phyloP scores from a whole-genome alignment of 371 early-diverging fungal genomes.

The Syncephalastrum sp. region DNA sequence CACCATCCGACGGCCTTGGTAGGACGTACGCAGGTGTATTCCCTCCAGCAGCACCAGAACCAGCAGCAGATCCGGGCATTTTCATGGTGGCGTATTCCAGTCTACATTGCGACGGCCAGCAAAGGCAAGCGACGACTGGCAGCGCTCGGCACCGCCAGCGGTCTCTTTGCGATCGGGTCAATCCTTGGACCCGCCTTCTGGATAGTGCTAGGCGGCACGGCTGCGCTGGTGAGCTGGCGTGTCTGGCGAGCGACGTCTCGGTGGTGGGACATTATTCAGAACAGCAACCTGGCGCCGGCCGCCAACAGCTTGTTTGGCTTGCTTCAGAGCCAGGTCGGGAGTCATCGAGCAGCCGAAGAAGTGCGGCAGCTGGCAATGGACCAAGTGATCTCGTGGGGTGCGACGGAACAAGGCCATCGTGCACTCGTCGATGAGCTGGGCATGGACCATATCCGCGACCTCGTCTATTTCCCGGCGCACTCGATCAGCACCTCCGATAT shows the following conservation, averaged over 20 bases:
- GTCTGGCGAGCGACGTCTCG: conserved; percentile 25
- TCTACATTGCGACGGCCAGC: conserved; percentile 23
- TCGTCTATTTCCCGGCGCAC: conserved; percentile 26
- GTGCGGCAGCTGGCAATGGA: conserved; percentile 31
- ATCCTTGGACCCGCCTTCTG: conserved; percentile 35
- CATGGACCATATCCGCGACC: conserved; percentile 25
- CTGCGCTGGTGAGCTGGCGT: conserved; percentile 31
- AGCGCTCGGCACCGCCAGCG: conserved; percentile 21
- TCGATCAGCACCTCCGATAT: conserved; percentile 3
- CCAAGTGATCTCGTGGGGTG: conserved; percentile 24
- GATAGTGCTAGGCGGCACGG: conserved; percentile 32
- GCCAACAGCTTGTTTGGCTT: conserved; percentile 5
- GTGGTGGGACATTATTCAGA: conserved; percentile 30
- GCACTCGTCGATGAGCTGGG: conserved; percentile 23
- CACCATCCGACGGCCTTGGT: not conserved
- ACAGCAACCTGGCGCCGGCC: not conserved
- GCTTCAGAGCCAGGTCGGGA: conserved; percentile 21
- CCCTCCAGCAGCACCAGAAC: not conserved
- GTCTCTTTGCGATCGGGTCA: conserved; percentile 21
- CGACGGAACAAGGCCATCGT: conserved; percentile 20
- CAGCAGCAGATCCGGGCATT: conserved; percentile 16
- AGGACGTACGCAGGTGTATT: not conserved
- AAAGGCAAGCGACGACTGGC: conserved; percentile 24
- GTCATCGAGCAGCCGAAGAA: conserved; percentile 27
- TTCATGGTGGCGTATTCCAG: conserved; percentile 30